Evolutionary conservation across 1,139 yeast species (phyloP).

Genomic region (Schwanniomyces etchellsii): DNA sequence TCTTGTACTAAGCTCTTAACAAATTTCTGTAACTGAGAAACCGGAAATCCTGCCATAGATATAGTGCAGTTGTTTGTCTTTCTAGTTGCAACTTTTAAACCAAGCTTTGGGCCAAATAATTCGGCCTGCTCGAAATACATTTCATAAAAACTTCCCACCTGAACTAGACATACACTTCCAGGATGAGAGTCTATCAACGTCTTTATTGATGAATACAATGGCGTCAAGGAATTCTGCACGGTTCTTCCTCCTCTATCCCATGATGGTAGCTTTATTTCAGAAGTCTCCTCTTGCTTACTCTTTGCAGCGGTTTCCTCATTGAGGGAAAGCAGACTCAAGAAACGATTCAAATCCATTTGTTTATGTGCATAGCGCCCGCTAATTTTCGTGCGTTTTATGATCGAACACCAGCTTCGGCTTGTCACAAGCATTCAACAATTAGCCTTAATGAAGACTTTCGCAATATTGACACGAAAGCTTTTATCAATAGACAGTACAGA

Average conservation of each 20-base stretch:
- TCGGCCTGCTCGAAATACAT: constrained; percentile 85
- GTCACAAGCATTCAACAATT: too few relatives aligned
- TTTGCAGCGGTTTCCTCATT: too few relatives aligned
- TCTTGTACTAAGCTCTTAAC: constrained; percentile 69
- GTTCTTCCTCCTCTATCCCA: constrained; percentile 44
- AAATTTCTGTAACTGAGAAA: constrained; percentile 63
- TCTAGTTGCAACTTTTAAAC: constrained; percentile 43
- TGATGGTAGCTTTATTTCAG: constrained; percentile 8
- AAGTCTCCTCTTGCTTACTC: too few relatives aligned
- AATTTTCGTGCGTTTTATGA: too few relatives aligned
- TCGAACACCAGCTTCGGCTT: too few relatives aligned
- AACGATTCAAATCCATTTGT: too few relatives aligned
- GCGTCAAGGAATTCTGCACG: constrained; percentile 24
- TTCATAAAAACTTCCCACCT: constrained; percentile 82
- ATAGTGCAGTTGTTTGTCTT: constrained; percentile 44
- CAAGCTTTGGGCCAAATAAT: constrained; percentile 63
- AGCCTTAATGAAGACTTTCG: too few relatives aligned
- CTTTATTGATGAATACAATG: constrained; percentile 31
- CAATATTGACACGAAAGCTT: too few relatives aligned
- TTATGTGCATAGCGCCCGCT: too few relatives aligned
- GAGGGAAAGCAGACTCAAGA: too few relatives aligned
- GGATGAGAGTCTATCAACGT: constrained; percentile 36
- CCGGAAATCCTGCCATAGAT: constrained; percentile 92
- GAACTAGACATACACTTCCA: constrained; percentile 74
- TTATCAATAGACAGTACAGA: too few relatives aligned